phyloP scores from a whole-genome alignment of 108 stramenopile genomes.

The Skeletonema tropicum region DNA sequence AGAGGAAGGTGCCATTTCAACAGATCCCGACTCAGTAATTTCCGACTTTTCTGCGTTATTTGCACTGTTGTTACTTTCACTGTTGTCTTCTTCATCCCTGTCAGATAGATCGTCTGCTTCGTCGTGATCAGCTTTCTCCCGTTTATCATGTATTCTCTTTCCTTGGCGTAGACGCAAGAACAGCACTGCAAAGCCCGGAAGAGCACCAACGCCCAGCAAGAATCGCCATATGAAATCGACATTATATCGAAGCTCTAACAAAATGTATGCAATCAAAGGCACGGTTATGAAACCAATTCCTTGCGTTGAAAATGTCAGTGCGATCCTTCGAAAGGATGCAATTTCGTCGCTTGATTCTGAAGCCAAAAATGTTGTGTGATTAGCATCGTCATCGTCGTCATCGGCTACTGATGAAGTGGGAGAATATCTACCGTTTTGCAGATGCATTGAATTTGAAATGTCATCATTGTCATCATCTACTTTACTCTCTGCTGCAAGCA shows the following conservation, averaged over 20 bases:
- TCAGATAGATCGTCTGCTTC: background rate
- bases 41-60: background rate
- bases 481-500: constrained; percentile 58
- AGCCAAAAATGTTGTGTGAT: background rate
- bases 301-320: constrained; percentile 69
- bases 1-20: background rate
- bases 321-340: constrained; percentile 45
- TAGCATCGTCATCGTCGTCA: constrained; percentile 6
- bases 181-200: constrained; percentile 53
- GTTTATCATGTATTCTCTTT: background rate
- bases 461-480: constrained; percentile 1
- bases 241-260: constrained; percentile 31
- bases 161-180: constrained; percentile 30
- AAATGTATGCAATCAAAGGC: constrained; percentile 42
- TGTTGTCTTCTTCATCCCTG: background rate
- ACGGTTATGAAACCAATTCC: constrained; percentile 63
- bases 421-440: constrained; percentile 1
- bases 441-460: background rate
- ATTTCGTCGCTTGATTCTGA: constrained; percentile 10
- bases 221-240: constrained; percentile 47
- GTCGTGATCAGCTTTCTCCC: background rate
- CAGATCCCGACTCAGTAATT: background rate
- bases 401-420: constrained; percentile 1
- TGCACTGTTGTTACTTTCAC: background rate
- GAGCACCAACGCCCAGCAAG: constrained; percentile 42